Percentiles rank a stretch among this genome's conserved stretches.
Evolutionary conservation across 1,139 yeast genomes (phyloP).

Genomic region (Yamadazyma triangularis): DNA sequence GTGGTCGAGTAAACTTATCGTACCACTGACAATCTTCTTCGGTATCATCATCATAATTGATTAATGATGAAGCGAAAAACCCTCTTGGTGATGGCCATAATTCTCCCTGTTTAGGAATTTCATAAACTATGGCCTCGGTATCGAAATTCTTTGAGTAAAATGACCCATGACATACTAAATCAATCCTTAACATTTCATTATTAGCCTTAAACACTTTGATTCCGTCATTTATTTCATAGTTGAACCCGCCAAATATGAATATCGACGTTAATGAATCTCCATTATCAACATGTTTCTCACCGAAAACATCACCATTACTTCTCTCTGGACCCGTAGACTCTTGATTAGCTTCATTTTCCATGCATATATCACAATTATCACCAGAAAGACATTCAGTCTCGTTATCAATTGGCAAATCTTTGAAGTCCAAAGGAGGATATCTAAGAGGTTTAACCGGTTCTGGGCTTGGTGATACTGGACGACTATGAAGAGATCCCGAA

Average conservation of each 20-base stretch:
- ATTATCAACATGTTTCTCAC: conserved; percentile 8
- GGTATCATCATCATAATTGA: conserved; percentile 18
- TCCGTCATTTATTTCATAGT: conserved; percentile 13
- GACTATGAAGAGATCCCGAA: conserved; percentile 17
- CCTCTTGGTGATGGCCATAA: conserved; percentile 40
- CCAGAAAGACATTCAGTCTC: background rate
- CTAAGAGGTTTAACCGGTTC: conserved; percentile 7
- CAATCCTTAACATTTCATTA: conserved; percentile 35
- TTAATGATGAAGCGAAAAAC: conserved; percentile 32
- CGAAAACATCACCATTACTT: conserved; percentile 12
- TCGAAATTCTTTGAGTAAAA: conserved; percentile 9
- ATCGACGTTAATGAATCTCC: conserved; percentile 16
- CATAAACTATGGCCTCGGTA: conserved; percentile 8
- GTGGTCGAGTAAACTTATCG: conserved; percentile 6
- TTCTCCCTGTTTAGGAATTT: conserved; percentile 4
- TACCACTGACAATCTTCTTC: conserved; percentile 21
- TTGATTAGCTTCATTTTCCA: background rate
- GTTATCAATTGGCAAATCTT: background rate
- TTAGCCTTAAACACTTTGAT: conserved; percentile 25
- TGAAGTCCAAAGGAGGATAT: background rate
- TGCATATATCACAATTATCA: background rate
- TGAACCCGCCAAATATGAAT: conserved; percentile 42
- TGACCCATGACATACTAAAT: conserved; percentile 19
- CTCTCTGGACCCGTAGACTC: conserved; percentile 4
- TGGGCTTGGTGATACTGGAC: conserved; percentile 23